Percentiles rank a stretch among this genome's conserved stretches.
These are phyloP conservation scores for Nigrospora sphaerica DNA, from an alignment of 2,329 filamentous ascomycete genomes.

Conservation along the genomic window DNA sequence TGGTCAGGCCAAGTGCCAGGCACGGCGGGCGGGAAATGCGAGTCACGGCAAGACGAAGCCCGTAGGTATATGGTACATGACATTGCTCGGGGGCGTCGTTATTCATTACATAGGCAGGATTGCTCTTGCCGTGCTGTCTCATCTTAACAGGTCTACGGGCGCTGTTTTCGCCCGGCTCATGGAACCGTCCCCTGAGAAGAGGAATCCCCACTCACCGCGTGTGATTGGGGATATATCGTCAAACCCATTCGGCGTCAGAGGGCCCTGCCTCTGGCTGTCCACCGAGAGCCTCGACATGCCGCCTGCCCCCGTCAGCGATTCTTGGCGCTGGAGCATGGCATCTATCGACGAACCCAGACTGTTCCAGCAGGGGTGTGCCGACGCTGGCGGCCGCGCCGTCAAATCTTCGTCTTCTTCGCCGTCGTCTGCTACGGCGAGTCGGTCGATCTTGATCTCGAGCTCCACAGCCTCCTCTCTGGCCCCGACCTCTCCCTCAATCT, in stretches of 20 bases:
- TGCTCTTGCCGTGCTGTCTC: no score
- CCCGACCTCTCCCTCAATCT: neutral
- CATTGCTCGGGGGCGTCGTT: no score
- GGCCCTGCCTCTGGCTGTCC: slow-evolving; percentile 28
- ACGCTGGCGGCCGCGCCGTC: slow-evolving; percentile 23
- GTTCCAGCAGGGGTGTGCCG: slow-evolving; percentile 15
- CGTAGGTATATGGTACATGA: no score
- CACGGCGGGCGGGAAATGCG: no score
- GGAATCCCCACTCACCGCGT: slow-evolving; percentile 54
- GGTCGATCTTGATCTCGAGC: slow-evolving; percentile 13
- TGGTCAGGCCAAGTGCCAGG: no score
- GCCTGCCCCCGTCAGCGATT: slow-evolving; percentile 2
- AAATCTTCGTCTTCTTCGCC: slow-evolving; percentile 27
- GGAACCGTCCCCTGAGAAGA: slow-evolving; percentile 44
- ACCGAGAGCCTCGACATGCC: slow-evolving; percentile 6
- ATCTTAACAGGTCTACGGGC: slow-evolving; percentile 41
- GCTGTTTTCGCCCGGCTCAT: slow-evolving; percentile 33
- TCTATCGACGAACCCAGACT: slow-evolving; percentile 31
- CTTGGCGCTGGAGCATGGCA: slow-evolving; percentile 28
- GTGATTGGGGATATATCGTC: slow-evolving; percentile 58
- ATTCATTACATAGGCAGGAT: no score
- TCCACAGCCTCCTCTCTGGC: slow-evolving; percentile 2
- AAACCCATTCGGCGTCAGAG: slow-evolving; percentile 50
- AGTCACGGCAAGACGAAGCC: no score
- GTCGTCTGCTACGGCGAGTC: slow-evolving; percentile 10